These are phyloP conservation scores for Porodaedalea pini DNA, from an alignment of 1,284 basidiomycete species.

Conservation along the genomic window DNA sequence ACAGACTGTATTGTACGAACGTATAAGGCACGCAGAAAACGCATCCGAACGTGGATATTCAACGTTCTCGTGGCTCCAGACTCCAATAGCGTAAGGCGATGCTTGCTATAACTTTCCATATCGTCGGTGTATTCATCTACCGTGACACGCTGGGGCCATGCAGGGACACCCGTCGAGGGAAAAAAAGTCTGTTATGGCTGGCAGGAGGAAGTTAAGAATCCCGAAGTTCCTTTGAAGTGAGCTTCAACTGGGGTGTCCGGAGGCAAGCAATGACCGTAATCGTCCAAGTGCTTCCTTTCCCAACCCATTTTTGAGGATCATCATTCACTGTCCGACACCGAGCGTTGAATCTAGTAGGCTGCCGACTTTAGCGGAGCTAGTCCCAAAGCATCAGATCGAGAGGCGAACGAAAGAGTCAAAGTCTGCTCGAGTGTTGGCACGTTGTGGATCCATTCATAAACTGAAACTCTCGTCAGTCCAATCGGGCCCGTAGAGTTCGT, in stretches of 20 bases:
- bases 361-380: not conserved
- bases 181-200: not conserved
- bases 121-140: not conserved
- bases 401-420: not conserved
- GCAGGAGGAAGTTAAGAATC: not conserved
- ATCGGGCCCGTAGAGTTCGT: not conserved
- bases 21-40: constrained; percentile 1
- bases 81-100: constrained; percentile 3
- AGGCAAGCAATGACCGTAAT: not conserved
- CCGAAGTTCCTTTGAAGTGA: not conserved
- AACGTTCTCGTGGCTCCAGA: not conserved
- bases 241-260: not conserved
- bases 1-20: not conserved
- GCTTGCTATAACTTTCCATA: not conserved
- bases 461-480: too few relatives aligned
- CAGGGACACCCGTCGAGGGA: constrained; percentile 1
- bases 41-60: not conserved
- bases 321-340: not conserved
- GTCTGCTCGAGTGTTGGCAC: not conserved
- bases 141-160: not conserved
- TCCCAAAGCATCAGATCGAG: not conserved
- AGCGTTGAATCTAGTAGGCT: not conserved
- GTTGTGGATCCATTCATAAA: too few relatives aligned
- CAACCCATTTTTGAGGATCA: not conserved
- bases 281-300: not conserved